Conservation (phyloP, 768 basidiomycete species). For the Leccinum fibrillosum region DNA sequence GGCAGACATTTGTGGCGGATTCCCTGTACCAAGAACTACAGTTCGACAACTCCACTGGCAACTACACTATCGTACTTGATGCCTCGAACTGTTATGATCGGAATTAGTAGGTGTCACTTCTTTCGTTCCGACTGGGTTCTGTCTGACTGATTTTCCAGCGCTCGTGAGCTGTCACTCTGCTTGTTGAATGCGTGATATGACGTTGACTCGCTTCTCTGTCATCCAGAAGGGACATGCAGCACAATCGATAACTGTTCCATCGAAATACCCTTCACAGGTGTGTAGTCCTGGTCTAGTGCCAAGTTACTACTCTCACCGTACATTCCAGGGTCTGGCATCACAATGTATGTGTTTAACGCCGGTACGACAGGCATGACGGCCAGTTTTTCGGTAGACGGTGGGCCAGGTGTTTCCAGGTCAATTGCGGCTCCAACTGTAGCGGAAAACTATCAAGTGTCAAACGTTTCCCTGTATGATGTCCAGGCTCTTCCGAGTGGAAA, state of each 20-base stretch:
- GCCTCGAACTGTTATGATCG: constrained; percentile 18
- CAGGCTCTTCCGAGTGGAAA: constrained; percentile 16
- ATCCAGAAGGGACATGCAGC: constrained; percentile 16
- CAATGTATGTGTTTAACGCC: constrained; percentile 25
- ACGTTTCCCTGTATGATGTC: constrained; percentile 14
- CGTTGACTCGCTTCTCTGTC: not conserved
- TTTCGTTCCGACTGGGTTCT: not conserved
- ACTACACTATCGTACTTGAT: constrained; percentile 13
- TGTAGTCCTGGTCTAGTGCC: not conserved
- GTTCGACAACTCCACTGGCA: constrained; percentile 18
- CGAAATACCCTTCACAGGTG: constrained; percentile 22
- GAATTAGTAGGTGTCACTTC: constrained; percentile 21
- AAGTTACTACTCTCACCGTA: not conserved
- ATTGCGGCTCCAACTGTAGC: constrained; percentile 6
- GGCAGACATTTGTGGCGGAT: constrained; percentile 1
- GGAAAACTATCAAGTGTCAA: constrained; percentile 17
- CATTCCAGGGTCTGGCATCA: constrained; percentile 23
- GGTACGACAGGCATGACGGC: constrained; percentile 26
- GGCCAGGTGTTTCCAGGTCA: constrained; percentile 1
- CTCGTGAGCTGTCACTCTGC: constrained; percentile 8
- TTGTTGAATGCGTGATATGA: not conserved
- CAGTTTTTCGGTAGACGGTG: constrained; percentile 20
- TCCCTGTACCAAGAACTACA: not conserved
- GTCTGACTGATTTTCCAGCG: constrained; percentile 10
- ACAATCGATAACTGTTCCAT: constrained; percentile 13